Evolutionary conservation across 2,329 filamentous ascomycete species (phyloP).

Genomic region (Stemphylium vesicarium): DNA sequence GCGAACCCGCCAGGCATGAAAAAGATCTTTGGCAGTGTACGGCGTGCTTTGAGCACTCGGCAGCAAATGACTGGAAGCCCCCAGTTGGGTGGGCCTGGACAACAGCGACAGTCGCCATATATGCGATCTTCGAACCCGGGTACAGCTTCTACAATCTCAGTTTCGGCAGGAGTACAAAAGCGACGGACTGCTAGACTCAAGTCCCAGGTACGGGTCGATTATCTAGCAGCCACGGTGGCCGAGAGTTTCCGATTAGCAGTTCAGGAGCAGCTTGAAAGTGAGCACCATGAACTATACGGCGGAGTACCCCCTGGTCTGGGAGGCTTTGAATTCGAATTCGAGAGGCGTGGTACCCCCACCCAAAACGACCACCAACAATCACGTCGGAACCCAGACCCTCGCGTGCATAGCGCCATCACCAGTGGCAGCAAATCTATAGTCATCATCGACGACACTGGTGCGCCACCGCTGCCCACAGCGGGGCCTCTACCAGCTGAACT

Average conservation of each 20-base stretch:
- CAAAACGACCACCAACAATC: slow-evolving; percentile 15
- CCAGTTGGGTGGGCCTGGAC: slow-evolving; percentile 25
- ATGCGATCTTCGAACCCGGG: slow-evolving; percentile 40
- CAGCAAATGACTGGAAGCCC: slow-evolving; percentile 41
- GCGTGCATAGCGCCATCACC: slow-evolving; percentile 66
- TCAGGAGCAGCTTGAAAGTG: slow-evolving; percentile 61
- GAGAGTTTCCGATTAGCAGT: slow-evolving; percentile 82
- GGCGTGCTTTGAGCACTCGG: slow-evolving; percentile 75
- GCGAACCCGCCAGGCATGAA: slow-evolving; percentile 71
- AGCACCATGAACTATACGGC: slow-evolving; percentile 31
- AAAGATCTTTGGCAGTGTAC: slow-evolving; percentile 84
- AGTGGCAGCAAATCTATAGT: slow-evolving; percentile 88
- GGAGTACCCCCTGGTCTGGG: slow-evolving; percentile 31
- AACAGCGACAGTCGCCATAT: slow-evolving; percentile 32
- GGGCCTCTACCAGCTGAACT: slow-evolving; percentile 50
- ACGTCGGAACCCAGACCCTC: slow-evolving; percentile 39
- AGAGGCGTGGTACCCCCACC: slow-evolving; percentile 26
- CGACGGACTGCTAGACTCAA: slow-evolving; percentile 37
- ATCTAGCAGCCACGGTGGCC: slow-evolving; percentile 77
- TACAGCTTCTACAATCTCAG: slow-evolving; percentile 28
- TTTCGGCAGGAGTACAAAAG: slow-evolving; percentile 41
- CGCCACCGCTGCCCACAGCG: slow-evolving; percentile 60
- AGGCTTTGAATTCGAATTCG: slow-evolving; percentile 47
- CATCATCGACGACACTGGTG: slow-evolving; percentile 75
- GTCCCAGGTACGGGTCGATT: slow-evolving; percentile 72